These are phyloP conservation scores for Talaromyces thailandensis DNA, from an alignment of 495 filamentous ascomycete genomes.

Conservation along the genomic window DNA sequence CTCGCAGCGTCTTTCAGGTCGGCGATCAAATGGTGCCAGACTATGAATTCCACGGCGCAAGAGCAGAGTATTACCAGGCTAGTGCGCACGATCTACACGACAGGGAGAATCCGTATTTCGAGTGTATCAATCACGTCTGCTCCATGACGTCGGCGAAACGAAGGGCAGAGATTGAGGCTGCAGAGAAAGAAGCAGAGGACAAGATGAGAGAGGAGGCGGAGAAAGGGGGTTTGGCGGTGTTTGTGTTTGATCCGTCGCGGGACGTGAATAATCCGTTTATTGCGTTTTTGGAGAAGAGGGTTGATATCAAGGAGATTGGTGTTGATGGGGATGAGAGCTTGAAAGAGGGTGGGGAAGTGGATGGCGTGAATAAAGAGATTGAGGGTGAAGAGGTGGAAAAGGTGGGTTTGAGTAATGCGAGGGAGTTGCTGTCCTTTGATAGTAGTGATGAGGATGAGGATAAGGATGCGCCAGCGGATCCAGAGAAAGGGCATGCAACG, in stretches of 20 bases:
- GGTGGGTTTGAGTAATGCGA: background rate
- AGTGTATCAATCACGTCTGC: constrained; percentile 40
- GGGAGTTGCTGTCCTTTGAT: background rate
- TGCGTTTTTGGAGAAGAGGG: background rate
- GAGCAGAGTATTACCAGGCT: constrained; percentile 46
- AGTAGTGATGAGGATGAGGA: background rate
- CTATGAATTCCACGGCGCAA: constrained; percentile 23
- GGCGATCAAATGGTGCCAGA: background rate
- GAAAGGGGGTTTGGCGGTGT: background rate
- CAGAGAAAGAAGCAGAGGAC: background rate
- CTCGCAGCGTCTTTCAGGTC: background rate
- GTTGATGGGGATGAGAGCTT: background rate
- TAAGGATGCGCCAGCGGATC: background rate
- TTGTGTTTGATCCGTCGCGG: background rate
- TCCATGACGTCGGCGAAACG: constrained; percentile 23
- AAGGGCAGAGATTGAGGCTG: constrained; percentile 1
- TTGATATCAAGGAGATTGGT: background rate
- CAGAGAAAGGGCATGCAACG: background rate
- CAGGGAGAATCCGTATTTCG: constrained; percentile 39
- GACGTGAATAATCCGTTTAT: background rate
- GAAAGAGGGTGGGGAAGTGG: background rate
- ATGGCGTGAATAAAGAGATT: background rate
- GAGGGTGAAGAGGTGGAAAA: background rate
- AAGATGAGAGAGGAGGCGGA: background rate
- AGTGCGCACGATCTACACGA: constrained; percentile 39